These are phyloP conservation scores for Nepenthes gracilis DNA, from an alignment of 148 eudicot genomes.

Conservation along the genomic window DNA sequence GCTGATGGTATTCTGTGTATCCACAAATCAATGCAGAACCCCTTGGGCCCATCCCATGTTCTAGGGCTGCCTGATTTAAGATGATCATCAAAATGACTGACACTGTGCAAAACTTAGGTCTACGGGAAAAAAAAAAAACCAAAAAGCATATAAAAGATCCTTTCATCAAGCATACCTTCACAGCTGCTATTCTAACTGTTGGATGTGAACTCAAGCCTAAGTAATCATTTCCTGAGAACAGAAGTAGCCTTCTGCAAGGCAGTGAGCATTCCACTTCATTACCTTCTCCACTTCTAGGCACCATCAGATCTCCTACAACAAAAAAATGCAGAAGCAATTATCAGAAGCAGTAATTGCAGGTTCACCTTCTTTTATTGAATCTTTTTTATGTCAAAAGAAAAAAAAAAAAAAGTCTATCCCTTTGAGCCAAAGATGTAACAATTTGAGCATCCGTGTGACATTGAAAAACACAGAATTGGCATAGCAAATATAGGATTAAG, in stretches of 20 bases:
- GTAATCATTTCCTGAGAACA: conserved; percentile 96
- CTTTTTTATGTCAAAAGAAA: background rate
- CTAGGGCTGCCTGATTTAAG: conserved; percentile 47
- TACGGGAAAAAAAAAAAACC: background rate
- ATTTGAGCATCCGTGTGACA: too few species aligned
- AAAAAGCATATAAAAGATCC: background rate
- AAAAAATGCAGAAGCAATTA: background rate
- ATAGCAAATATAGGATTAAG: too few species aligned
- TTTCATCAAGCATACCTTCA: conserved; percentile 38
- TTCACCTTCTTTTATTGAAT: background rate
- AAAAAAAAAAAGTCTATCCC: too few species aligned
- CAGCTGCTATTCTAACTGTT: conserved; percentile 55
- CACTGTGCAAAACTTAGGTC: background rate
- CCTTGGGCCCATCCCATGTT: conserved; percentile 96
- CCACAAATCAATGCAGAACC: conserved; percentile 97
- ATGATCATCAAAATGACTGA: too few species aligned
- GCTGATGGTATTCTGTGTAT: conserved; percentile 76
- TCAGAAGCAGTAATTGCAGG: background rate
- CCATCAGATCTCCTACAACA: conserved; percentile 35
- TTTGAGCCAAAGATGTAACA: too few species aligned
- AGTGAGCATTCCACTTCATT: conserved; percentile 21
- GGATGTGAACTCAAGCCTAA: conserved; percentile 96
- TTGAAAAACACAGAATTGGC: too few species aligned
- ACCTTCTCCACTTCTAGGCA: conserved; percentile 12
- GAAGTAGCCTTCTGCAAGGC: conserved; percentile 43